Percentiles rank a stretch among this genome's conserved stretches.
These are phyloP conservation scores for Acacia pycnantha DNA, from an alignment of 331 rosid species.

Conservation along the genomic window DNA sequence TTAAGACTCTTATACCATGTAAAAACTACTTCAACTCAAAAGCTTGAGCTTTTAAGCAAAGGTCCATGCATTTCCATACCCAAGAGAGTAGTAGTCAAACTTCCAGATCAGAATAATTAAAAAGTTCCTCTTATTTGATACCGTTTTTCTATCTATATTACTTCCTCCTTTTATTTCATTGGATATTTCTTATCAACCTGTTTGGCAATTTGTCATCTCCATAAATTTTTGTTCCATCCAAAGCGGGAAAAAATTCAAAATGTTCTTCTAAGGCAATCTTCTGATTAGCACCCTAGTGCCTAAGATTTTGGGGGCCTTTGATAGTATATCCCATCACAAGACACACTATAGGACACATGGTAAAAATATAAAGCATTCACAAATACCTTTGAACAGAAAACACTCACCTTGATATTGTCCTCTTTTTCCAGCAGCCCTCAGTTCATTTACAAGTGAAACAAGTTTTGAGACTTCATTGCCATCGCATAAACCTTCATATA, in stretches of 20 bases:
- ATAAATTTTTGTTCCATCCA: neutral
- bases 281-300: neutral
- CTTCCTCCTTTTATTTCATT: neutral
- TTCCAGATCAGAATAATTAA: neutral
- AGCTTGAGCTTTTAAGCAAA: neutral
- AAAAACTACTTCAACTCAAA: neutral
- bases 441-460: conserved; percentile 64
- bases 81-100: neutral
- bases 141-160: neutral
- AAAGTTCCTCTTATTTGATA: neutral
- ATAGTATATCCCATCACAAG: neutral
- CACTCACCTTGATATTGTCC: conserved; percentile 77
- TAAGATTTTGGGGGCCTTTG: neutral
- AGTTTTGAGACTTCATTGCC: conserved; percentile 65
- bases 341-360: neutral
- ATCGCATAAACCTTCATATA: conserved; percentile 59
- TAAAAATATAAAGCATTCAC: neutral
- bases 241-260: neutral
- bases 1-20: neutral
- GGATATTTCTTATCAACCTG: neutral
- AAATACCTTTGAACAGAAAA: neutral
- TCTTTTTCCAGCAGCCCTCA: conserved; percentile 70
- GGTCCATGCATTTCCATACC: neutral
- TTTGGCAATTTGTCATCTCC: neutral
- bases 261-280: neutral